A percentile compares a stretch with the other conserved stretches of the same genome.
These are phyloP conservation scores for Pseudopithomyces maydicus DNA, from an alignment of 2,329 filamentous ascomycete species.

Conservation along the genomic window DNA sequence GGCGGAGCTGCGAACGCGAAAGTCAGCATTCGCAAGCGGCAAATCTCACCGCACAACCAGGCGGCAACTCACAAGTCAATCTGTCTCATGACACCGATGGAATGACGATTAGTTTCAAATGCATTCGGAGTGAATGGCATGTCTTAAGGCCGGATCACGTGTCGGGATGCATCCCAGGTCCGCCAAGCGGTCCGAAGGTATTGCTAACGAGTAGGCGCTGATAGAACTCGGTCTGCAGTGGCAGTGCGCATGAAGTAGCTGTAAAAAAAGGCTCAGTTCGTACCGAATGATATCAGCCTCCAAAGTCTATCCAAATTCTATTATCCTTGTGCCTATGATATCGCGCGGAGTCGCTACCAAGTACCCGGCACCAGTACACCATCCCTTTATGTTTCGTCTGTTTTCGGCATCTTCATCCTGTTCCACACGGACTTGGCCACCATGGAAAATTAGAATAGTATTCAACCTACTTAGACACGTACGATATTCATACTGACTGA, in stretches of 20 bases:
- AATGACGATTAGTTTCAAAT: not conserved
- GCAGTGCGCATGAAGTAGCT: not conserved
- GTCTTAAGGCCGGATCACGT: not conserved
- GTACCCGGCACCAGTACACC: constrained; percentile 12
- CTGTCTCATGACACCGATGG: constrained; percentile 10
- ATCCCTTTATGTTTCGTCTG: constrained; percentile 24
- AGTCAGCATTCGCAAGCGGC: constrained; percentile 9
- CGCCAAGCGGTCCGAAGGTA: not conserved
- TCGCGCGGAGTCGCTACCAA: constrained; percentile 16
- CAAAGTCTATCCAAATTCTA: not conserved
- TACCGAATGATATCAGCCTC: not conserved
- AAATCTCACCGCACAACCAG: constrained; percentile 6
- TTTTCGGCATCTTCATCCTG: constrained; percentile 22
- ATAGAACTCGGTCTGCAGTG: not conserved
- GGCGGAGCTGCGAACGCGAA: not conserved
- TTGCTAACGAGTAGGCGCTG: not conserved
- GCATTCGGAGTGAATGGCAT: not conserved
- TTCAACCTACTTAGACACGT: constrained; percentile 12
- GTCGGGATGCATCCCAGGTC: not conserved
- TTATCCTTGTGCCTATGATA: not conserved
- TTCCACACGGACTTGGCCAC: not conserved
- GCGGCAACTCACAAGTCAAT: constrained; percentile 13
- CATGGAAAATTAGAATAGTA: constrained; percentile 4
- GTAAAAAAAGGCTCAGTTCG: not conserved
- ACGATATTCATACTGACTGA: not conserved